Conservation (phyloP, 1,139 yeast species). For the Blastobotrys niveus region DNA sequence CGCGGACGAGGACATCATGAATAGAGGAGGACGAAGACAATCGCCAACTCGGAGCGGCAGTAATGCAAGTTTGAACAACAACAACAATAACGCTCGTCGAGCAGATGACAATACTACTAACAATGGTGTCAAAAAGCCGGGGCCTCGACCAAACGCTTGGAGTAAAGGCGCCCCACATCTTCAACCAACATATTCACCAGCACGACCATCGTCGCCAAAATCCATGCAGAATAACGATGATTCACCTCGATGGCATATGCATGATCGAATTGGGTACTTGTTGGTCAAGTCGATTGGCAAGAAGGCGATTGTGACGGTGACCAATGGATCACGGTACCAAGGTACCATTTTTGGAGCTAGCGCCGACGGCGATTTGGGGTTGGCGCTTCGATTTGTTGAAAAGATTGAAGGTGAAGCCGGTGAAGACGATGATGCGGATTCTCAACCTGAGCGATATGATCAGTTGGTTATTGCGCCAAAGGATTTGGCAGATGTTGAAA, state of each 20-base stretch:
- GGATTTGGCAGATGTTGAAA: conserved; percentile 60
- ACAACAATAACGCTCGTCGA: neutral
- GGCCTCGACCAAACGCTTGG: conserved; percentile 11
- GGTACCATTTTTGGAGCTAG: conserved; percentile 53
- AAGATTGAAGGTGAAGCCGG: conserved; percentile 38
- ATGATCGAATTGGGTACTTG: conserved; percentile 47
- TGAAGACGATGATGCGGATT: conserved; percentile 34
- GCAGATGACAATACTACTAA: no score
- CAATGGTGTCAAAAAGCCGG: no score
- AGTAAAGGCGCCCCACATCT: conserved; percentile 13
- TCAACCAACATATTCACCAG: neutral
- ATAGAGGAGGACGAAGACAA: no score
- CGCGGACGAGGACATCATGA: no score
- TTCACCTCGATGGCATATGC: conserved; percentile 32
- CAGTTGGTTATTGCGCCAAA: conserved; percentile 50
- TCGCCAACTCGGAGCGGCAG: no score
- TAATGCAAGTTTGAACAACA: no score
- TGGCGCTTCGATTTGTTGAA: conserved; percentile 50
- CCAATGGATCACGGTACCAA: conserved; percentile 53
- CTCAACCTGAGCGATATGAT: conserved; percentile 39
- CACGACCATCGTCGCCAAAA: neutral
- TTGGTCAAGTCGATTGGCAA: conserved; percentile 54
- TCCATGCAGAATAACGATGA: conserved; percentile 4
- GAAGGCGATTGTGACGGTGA: conserved; percentile 51
- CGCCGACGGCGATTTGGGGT: conserved; percentile 42